phyloP scores from a whole-genome alignment of 108 stramenopile genomes.

The Conticribra guillardii region DNA sequence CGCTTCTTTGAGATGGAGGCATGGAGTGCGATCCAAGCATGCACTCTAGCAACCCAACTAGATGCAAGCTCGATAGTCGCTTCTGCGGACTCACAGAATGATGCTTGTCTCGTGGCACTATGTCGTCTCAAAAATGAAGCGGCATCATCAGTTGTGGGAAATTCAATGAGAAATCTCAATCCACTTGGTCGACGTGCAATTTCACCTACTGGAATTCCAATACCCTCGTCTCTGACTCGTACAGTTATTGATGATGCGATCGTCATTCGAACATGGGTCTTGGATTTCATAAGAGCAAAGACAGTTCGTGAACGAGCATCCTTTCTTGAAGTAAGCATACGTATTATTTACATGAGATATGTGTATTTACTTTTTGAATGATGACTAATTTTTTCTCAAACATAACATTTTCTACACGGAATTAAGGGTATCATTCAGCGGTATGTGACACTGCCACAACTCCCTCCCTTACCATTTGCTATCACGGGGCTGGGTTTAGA shows the following conservation, averaged over 20 bases:
- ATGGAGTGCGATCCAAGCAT: constrained; percentile 46
- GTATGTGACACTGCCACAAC: constrained; percentile 33
- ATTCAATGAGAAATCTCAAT: constrained; percentile 53
- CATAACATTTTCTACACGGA: background rate
- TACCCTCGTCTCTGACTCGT: constrained; percentile 48
- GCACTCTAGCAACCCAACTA: constrained; percentile 39
- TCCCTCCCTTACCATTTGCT: constrained; percentile 33
- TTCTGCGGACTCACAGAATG: constrained; percentile 15
- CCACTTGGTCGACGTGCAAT: constrained; percentile 48
- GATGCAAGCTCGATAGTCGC: constrained; percentile 12
- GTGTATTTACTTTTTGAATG: background rate
- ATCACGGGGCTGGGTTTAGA: constrained; percentile 9
- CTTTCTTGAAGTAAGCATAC: constrained; percentile 58
- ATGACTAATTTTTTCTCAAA: background rate
- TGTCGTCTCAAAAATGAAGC: constrained; percentile 40
- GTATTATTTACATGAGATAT: background rate
- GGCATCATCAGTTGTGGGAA: background rate
- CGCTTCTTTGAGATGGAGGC: constrained; percentile 52
- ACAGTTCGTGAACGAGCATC: constrained; percentile 50
- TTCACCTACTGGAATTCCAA: constrained; percentile 7
- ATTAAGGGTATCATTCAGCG: constrained; percentile 37
- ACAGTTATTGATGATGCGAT: constrained; percentile 60
- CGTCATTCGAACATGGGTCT: constrained; percentile 57
- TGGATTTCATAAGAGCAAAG: constrained; percentile 62
- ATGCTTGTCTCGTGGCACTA: constrained; percentile 53